Percentiles rank a stretch among this genome's conserved stretches.
Conservation (phyloP, 2,329 filamentous ascomycete genomes). For the Calonectria multiphialidica region DNA sequence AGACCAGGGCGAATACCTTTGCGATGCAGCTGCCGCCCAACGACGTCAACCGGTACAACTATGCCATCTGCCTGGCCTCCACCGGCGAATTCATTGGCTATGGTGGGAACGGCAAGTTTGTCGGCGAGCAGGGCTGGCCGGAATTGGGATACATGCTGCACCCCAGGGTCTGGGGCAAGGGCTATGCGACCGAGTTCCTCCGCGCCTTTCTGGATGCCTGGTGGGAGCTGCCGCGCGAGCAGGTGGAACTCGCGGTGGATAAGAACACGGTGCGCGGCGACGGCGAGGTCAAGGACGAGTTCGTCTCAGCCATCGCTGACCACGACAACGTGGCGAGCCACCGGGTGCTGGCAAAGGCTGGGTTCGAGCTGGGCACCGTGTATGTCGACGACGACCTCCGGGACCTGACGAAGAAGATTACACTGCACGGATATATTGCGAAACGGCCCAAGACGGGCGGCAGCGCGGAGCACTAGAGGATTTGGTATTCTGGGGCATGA, state of each 20-base stretch:
- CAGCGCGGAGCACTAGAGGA: neutral
- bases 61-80: constrained; percentile 60
- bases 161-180: constrained; percentile 66
- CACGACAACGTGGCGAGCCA: constrained; percentile 64
- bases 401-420: constrained; percentile 28
- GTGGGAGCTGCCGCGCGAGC: constrained; percentile 61
- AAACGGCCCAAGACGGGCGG: constrained; percentile 14
- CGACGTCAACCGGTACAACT: constrained; percentile 67
- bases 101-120: constrained; percentile 56
- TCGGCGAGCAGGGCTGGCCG: constrained; percentile 63
- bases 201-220: constrained; percentile 59
- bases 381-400: constrained; percentile 49
- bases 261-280: constrained; percentile 49
- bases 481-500: neutral
- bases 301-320: constrained; percentile 61
- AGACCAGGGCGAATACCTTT: constrained; percentile 46
- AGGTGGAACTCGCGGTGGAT: constrained; percentile 58
- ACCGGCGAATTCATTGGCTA: constrained; percentile 65
- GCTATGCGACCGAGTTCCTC: constrained; percentile 69
- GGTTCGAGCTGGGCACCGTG: constrained; percentile 61
- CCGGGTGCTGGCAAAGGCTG: constrained; percentile 67
- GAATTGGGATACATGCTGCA: constrained; percentile 70
- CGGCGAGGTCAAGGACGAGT: constrained; percentile 50
- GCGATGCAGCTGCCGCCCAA: constrained; percentile 58
- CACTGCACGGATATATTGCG: constrained; percentile 42